phyloP scores from a whole-genome alignment of 1,139 yeast genomes.

The Lodderomyces jiufengensis region DNA sequence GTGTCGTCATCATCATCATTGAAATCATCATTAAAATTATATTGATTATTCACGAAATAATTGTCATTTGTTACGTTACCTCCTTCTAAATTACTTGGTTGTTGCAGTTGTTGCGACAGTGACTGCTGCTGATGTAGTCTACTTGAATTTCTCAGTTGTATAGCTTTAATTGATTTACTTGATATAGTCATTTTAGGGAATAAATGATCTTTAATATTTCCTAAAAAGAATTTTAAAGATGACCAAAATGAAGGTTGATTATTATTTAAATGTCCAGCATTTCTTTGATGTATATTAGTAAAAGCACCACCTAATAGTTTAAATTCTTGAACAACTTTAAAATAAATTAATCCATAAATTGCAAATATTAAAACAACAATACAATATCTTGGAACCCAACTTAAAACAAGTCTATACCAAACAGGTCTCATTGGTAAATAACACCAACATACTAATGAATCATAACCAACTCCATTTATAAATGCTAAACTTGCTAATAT shows the following conservation, averaged over 20 bases:
- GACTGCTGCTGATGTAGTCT: too few relatives aligned
- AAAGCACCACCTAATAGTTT: slow-evolving; percentile 48
- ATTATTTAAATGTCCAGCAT: slow-evolving; percentile 7
- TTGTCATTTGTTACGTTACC: background rate
- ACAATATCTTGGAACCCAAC: slow-evolving; percentile 81
- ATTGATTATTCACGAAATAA: too few relatives aligned
- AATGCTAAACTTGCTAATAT: slow-evolving; percentile 74
- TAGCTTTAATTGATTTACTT: slow-evolving; percentile 11
- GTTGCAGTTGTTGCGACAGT: background rate
- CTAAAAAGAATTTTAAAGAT: slow-evolving; percentile 30
- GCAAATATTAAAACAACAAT: slow-evolving; percentile 60
- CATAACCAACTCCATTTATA: slow-evolving; percentile 51
- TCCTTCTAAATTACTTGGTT: background rate
- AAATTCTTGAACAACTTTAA: slow-evolving; percentile 65
- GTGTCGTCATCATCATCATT: slow-evolving; percentile 7
- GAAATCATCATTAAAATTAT: slow-evolving; percentile 7
- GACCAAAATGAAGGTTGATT: slow-evolving; percentile 35
- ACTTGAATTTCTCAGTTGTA: background rate
- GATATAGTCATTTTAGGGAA: slow-evolving; percentile 33
- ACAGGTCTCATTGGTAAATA: slow-evolving; percentile 69
- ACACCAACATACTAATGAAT: slow-evolving; percentile 72
- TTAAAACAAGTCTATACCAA: slow-evolving; percentile 71
- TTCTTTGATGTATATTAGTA: slow-evolving; percentile 25
- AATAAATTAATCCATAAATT: slow-evolving; percentile 69
- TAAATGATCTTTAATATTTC: slow-evolving; percentile 21